Evolutionary conservation across 257 asterid species (phyloP).

Genomic region (Fraxinus excelsior): DNA sequence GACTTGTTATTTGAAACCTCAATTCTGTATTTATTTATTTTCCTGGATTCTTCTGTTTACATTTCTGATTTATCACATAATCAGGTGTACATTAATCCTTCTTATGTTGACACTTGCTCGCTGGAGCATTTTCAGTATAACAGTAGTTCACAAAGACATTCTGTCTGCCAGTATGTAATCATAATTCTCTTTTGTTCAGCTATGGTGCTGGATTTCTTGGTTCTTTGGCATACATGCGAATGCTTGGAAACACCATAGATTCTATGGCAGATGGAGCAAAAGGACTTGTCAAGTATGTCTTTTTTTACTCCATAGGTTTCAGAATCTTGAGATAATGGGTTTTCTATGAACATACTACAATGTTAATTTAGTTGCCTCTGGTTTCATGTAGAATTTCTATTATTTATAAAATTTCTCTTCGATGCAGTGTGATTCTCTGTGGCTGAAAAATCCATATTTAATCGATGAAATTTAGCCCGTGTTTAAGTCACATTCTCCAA

Average conservation of each 20-base stretch:
- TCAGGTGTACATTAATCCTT: background rate
- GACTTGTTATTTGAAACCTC: slow-evolving; percentile 5
- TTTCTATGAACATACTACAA: background rate
- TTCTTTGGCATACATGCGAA: slow-evolving; percentile 79
- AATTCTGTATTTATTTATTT: background rate
- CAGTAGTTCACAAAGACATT: background rate
- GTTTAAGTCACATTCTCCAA: no score
- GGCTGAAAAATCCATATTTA: background rate
- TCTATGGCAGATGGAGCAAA: slow-evolving; percentile 89
- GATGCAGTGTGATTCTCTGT: background rate
- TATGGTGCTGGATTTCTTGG: slow-evolving; percentile 84
- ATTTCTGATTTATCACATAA: background rate
- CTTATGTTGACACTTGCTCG: background rate
- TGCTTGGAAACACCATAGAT: slow-evolving; percentile 89
- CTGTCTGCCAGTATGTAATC: slow-evolving; percentile 10
- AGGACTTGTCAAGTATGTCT: slow-evolving; percentile 75
- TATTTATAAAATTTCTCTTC: background rate
- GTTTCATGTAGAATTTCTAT: background rate
- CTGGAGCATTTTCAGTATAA: background rate
- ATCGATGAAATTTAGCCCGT: background rate
- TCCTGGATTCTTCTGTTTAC: background rate
- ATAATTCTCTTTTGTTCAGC: slow-evolving; percentile 42
- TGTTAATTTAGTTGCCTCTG: background rate
- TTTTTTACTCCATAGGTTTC: background rate
- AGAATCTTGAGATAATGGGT: slow-evolving; percentile 7